phyloP scores from a whole-genome alignment of 2,329 filamentous ascomycete genomes.

The Tolypocladium endophyticum region DNA sequence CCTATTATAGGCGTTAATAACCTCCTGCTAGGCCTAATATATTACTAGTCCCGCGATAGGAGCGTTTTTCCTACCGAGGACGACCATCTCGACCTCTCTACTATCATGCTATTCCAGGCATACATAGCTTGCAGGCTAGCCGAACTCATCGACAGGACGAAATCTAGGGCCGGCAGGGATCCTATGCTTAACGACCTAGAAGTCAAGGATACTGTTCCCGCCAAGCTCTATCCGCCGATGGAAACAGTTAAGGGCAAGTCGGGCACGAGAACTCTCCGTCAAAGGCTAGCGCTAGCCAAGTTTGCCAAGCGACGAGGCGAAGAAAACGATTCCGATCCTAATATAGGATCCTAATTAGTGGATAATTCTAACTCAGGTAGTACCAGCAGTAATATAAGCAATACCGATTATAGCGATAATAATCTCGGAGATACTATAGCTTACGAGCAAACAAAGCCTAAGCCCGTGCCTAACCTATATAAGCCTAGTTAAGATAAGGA shows the following conservation, averaged over 20 bases:
- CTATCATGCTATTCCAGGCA: conserved; percentile 13
- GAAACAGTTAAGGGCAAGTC: too few relatives aligned
- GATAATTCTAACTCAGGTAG: too few relatives aligned
- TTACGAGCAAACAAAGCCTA: not conserved
- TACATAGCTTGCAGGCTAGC: conserved; percentile 11
- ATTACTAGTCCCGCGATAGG: conserved; percentile 11
- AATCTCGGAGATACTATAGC: not conserved
- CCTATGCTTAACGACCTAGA: conserved; percentile 8
- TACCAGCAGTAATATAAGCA: not conserved
- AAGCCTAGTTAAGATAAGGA: not conserved
- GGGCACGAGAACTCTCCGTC: too few relatives aligned
- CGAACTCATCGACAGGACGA: conserved; percentile 14
- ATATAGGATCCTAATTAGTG: too few relatives aligned
- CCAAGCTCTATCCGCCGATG: too few relatives aligned
- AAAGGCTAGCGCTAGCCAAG: too few relatives aligned
- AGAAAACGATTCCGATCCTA: too few relatives aligned
- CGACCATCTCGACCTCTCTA: conserved; percentile 10
- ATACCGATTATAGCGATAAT: conserved; percentile 2
- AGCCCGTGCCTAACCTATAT: not conserved
- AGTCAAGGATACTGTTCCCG: not conserved
- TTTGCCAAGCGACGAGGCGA: too few relatives aligned
- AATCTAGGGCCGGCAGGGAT: conserved; percentile 10
- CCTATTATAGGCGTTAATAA: conserved; percentile 6
- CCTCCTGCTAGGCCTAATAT: conserved; percentile 7
- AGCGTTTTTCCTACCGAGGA: conserved; percentile 13